Evolutionary conservation across 75 land plant species (phyloP).

Genomic region (Ceratopteris richardii): DNA sequence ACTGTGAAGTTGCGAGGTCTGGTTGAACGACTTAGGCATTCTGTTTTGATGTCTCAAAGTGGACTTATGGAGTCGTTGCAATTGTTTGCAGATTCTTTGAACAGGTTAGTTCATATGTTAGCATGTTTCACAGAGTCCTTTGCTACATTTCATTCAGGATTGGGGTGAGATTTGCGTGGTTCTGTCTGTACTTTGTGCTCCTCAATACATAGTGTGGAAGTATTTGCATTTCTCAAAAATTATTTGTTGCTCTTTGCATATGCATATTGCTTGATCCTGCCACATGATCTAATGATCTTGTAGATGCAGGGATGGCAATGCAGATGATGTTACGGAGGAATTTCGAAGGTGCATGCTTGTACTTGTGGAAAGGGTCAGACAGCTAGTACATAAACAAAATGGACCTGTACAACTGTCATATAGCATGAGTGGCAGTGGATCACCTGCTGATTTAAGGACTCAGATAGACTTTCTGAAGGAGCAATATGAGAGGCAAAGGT

Average conservation of each 20-base stretch:
- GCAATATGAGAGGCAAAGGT: too few relatives aligned
- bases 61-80: slow-evolving; percentile 73
- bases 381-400: slow-evolving; percentile 45
- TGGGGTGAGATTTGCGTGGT: too few relatives aligned
- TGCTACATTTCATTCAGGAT: background rate
- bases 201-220: too few relatives aligned
- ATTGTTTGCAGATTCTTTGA: slow-evolving; percentile 69
- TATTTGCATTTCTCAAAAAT: too few relatives aligned
- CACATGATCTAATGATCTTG: too few relatives aligned
- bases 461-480: too few relatives aligned
- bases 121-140: background rate
- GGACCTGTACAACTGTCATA: slow-evolving; percentile 22
- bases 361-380: slow-evolving; percentile 73
- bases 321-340: slow-evolving; percentile 59
- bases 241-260: too few relatives aligned
- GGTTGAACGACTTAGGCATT: slow-evolving; percentile 69
- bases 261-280: too few relatives aligned
- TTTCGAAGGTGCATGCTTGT: slow-evolving; percentile 58
- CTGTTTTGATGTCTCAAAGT: slow-evolving; percentile 44
- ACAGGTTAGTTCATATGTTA: slow-evolving; percentile 44
- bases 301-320: slow-evolving; percentile 28
- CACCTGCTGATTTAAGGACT: too few relatives aligned
- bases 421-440: too few relatives aligned
- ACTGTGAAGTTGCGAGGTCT: slow-evolving; percentile 71
- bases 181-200: too few relatives aligned